Evolutionary conservation across 1,139 yeast species (phyloP).

Genomic region (Lodderomyces metapsilosis): DNA sequence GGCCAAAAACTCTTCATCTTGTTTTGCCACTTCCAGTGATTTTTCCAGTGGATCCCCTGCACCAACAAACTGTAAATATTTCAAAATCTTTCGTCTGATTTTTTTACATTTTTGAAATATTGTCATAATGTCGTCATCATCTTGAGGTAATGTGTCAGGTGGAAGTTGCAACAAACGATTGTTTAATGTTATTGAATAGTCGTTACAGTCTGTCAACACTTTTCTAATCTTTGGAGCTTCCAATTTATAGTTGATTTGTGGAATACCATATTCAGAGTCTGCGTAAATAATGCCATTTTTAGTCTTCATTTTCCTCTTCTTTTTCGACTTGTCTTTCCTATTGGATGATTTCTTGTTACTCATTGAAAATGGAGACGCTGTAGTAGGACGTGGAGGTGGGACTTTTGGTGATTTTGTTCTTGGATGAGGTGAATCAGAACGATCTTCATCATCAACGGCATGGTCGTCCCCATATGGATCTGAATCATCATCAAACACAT

Average conservation of each 20-base stretch:
- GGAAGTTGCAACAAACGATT: slow-evolving; percentile 65
- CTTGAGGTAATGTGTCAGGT: slow-evolving; percentile 54
- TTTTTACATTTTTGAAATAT: slow-evolving; percentile 74
- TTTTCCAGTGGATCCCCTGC: slow-evolving; percentile 41
- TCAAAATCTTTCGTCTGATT: slow-evolving; percentile 71
- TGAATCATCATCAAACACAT: slow-evolving; percentile 9
- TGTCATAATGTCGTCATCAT: slow-evolving; percentile 55
- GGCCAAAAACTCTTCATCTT: slow-evolving; percentile 81
- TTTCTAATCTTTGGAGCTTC: slow-evolving; percentile 74
- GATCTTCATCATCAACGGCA: slow-evolving; percentile 1
- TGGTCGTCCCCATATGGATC: background rate
- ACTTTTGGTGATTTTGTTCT: slow-evolving; percentile 12
- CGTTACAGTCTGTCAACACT: slow-evolving; percentile 72
- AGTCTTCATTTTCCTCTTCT: slow-evolving; percentile 20
- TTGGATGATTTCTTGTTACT: slow-evolving; percentile 1
- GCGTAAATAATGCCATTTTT: slow-evolving; percentile 37
- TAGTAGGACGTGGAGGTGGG: slow-evolving; percentile 32
- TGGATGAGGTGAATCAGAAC: slow-evolving; percentile 20
- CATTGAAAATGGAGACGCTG: slow-evolving; percentile 22
- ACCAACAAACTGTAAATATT: slow-evolving; percentile 79
- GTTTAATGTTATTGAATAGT: slow-evolving; percentile 68
- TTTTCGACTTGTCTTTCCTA: slow-evolving; percentile 13
- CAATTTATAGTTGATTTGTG: slow-evolving; percentile 64
- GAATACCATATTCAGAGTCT: slow-evolving; percentile 59
- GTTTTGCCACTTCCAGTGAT: slow-evolving; percentile 25